Evolutionary conservation across 176 grass and related monocot genomes (phyloP).

Genomic region (Typha latifolia): DNA sequence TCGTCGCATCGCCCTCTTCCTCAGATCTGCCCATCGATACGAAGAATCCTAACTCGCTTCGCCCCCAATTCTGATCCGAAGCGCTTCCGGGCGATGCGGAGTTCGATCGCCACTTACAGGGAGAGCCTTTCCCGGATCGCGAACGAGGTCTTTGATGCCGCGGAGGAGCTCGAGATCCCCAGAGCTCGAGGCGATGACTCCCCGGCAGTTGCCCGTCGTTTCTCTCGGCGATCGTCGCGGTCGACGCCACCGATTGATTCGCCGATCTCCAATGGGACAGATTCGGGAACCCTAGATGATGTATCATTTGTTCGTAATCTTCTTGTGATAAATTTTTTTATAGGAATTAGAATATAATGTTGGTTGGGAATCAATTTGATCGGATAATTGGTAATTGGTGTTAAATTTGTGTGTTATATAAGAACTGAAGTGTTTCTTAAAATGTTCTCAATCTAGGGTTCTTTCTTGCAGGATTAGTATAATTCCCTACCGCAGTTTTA

Average conservation of each 20-base stretch:
- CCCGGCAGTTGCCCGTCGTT: conserved; percentile 21
- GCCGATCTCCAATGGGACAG: conserved; percentile 29
- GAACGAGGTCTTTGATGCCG: conserved; percentile 64
- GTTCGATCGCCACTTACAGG: conserved; percentile 72
- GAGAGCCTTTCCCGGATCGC: conserved; percentile 89
- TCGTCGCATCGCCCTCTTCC: background rate
- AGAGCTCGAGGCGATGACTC: conserved; percentile 7
- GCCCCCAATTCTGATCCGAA: conserved; percentile 4
- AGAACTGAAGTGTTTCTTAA: no score
- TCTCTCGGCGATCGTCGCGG: conserved; percentile 12
- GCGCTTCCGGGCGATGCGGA: conserved; percentile 39
- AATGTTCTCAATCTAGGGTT: no score
- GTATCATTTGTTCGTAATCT: conserved; percentile 16
- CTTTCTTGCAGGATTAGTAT: no score
- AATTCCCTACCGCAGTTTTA: no score
- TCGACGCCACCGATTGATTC: conserved; percentile 11
- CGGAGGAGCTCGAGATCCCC: conserved; percentile 38
- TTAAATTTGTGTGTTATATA: no score
- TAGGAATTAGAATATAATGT: no score
- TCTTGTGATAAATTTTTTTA: background rate
- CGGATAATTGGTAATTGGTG: no score
- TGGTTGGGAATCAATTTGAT: no score
- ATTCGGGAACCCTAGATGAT: conserved; percentile 47
- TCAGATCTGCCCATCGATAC: background rate
- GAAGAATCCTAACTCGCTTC: conserved; percentile 13